phyloP scores from a whole-genome alignment of 1,139 yeast species.

The Dujonia santamariae region DNA sequence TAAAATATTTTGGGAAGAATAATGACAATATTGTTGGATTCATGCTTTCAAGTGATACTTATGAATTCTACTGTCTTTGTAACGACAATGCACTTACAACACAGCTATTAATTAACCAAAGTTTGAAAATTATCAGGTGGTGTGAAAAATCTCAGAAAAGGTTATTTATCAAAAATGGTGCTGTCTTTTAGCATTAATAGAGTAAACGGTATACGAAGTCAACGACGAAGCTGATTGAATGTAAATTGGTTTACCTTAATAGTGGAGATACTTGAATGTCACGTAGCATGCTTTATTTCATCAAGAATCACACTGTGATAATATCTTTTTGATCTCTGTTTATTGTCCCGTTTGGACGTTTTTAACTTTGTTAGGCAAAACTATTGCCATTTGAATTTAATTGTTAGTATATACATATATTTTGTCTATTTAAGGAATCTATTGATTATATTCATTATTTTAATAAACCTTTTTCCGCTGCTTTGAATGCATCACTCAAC shows the following conservation, averaged over 20 bases:
- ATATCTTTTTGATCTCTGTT: no score
- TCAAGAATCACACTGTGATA: no score
- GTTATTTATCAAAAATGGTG: constrained; percentile 30
- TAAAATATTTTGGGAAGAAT: constrained; percentile 21
- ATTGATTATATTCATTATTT: constrained; percentile 16
- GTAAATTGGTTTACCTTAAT: no score
- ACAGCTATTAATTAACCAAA: constrained; percentile 28
- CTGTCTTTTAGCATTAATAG: constrained; percentile 10
- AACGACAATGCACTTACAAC: constrained; percentile 23
- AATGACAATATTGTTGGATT: constrained; percentile 29
- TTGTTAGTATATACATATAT: no score
- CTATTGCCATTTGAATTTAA: no score
- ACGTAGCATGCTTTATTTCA: no score
- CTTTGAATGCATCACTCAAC: constrained; percentile 55
- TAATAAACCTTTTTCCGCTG: constrained; percentile 51
- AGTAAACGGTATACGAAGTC: no score
- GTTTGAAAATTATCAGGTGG: constrained; percentile 38
- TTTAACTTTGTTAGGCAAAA: no score
- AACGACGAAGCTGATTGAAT: no score
- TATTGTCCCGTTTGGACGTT: no score
- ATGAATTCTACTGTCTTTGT: constrained; percentile 40
- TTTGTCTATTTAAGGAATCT: not conserved
- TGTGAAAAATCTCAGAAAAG: constrained; percentile 35
- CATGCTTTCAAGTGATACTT: constrained; percentile 33
- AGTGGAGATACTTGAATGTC: no score